phyloP scores from a whole-genome alignment of 208 protist genomes.

The Leishmania braziliensis region DNA sequence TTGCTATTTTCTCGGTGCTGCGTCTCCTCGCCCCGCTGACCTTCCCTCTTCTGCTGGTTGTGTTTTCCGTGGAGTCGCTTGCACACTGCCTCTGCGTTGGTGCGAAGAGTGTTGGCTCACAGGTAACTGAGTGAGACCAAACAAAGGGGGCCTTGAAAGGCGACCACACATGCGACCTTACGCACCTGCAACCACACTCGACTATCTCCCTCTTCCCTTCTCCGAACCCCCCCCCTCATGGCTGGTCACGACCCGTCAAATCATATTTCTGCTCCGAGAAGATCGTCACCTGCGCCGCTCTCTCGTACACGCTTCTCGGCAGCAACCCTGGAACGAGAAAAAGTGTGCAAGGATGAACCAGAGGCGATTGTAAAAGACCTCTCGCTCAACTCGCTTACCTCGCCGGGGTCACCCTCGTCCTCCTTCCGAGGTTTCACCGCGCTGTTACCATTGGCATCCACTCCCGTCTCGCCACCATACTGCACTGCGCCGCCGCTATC shows the following conservation, averaged over 20 bases:
- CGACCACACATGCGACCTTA: no score
- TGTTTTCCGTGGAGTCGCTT: no score
- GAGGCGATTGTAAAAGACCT: neutral
- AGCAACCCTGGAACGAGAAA: neutral
- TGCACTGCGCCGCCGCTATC: neutral
- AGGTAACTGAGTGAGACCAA: no score
- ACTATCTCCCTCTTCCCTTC: no score
- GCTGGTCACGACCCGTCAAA: neutral
- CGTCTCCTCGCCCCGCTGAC: no score
- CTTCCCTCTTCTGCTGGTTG: no score
- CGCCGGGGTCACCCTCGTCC: no score
- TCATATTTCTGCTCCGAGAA: neutral
- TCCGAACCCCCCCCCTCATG: neutral
- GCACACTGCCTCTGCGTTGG: no score
- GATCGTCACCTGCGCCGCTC: neutral
- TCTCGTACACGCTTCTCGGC: neutral
- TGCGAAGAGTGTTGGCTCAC: no score
- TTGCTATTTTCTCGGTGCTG: neutral
- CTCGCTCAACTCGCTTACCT: neutral
- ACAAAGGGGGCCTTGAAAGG: no score
- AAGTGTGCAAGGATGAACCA: neutral
- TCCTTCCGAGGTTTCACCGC: neutral
- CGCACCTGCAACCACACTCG: no score
- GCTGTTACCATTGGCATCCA: neutral
- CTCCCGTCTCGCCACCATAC: neutral